Conservation (phyloP, 2,329 filamentous ascomycete species). For the Celoporthe dispersa region DNA sequence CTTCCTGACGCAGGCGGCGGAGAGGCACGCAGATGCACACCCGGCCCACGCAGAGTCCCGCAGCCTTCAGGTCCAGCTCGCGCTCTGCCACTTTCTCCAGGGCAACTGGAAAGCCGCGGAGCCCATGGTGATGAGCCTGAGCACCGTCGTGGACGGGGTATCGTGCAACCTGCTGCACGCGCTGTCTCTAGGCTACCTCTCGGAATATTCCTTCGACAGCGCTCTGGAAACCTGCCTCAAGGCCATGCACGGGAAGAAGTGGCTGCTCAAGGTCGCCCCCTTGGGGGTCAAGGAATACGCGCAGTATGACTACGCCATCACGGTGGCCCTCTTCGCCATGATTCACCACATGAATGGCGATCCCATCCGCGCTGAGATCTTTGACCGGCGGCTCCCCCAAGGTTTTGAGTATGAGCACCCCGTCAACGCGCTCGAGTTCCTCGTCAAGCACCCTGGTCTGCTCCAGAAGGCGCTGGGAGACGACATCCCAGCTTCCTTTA, state of each 20-base stretch:
- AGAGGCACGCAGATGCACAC: conserved; percentile 16
- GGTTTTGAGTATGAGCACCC: conserved; percentile 19
- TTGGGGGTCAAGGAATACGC: conserved; percentile 9
- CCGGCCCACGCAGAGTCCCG: conserved; percentile 16
- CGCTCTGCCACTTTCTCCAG: conserved; percentile 34
- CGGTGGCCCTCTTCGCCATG: conserved; percentile 33
- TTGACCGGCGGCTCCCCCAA: conserved; percentile 30
- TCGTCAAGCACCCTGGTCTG: conserved; percentile 9
- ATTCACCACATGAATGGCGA: conserved; percentile 35
- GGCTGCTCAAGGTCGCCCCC: conserved; percentile 29
- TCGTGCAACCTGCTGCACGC: conserved; percentile 35
- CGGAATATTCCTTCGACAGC: conserved; percentile 32
- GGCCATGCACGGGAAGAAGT: conserved; percentile 33
- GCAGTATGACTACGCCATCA: conserved; percentile 31
- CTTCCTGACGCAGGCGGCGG: conserved; percentile 33
- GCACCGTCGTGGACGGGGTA: conserved; percentile 27
- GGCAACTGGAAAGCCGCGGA: conserved; percentile 33
- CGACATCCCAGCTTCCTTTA: not conserved
- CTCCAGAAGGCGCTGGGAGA: conserved; percentile 11
- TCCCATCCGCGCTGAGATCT: conserved; percentile 34
- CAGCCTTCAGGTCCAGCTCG: conserved; percentile 33
- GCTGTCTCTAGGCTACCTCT: conserved; percentile 33
- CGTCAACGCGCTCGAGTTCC: conserved; percentile 8
- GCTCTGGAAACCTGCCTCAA: conserved; percentile 34
- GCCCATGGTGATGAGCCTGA: conserved; percentile 29